These are phyloP conservation scores for Aspergillus aculeatus DNA, from an alignment of 2,329 filamentous ascomycete genomes.

Conservation along the genomic window DNA sequence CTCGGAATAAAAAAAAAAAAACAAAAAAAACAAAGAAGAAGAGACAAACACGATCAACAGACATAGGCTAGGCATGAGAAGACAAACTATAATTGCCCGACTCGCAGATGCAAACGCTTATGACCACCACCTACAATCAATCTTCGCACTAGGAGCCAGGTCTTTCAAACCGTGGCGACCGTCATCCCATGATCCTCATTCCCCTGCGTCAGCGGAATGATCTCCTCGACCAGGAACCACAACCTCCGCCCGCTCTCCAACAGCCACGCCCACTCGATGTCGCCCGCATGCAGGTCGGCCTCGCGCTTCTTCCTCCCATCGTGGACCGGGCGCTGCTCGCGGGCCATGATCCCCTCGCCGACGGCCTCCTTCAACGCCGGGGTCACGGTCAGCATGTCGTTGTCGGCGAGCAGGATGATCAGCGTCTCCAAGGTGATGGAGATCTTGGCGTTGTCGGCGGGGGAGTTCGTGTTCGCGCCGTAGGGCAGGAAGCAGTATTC, in stretches of 20 bases:
- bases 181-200: neutral
- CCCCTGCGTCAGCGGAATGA: constrained; percentile 19
- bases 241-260: constrained; percentile 44
- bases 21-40: neutral
- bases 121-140: neutral
- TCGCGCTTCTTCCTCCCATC: constrained; percentile 46
- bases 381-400: constrained; percentile 33
- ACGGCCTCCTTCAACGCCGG: constrained; percentile 46
- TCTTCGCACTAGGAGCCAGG: no score
- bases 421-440: constrained; percentile 67
- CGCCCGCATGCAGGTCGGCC: constrained; percentile 20
- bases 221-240: constrained; percentile 35
- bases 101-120: no score
- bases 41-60: neutral
- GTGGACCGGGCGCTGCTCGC: constrained; percentile 47
- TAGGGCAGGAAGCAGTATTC: constrained; percentile 64
- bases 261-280: constrained; percentile 40
- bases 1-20: neutral
- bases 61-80: neutral
- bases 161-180: neutral
- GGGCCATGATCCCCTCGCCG: constrained; percentile 53
- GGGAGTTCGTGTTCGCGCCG: constrained; percentile 59
- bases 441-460: constrained; percentile 71
- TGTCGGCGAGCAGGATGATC: constrained; percentile 52
- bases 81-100: neutral